Evolutionary conservation across 2,329 filamentous ascomycete genomes (phyloP).

Genomic region (Sordariomycetes sp.): DNA sequence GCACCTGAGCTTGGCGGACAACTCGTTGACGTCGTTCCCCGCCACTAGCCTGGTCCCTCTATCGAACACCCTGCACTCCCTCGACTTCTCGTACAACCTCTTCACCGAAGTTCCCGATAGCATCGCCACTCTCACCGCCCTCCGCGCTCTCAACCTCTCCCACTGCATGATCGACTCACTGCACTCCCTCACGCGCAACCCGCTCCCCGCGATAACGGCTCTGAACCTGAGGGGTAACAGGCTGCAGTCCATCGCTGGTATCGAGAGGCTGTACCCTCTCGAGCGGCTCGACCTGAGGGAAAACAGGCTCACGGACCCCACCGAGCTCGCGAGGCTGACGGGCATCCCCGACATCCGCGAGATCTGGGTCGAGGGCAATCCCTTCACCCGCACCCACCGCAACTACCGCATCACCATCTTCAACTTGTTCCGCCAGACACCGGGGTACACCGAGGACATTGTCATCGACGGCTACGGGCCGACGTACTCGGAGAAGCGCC

Average conservation of each 20-base stretch:
- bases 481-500: slow-evolving; percentile 72
- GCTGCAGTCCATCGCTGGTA: slow-evolving; percentile 72
- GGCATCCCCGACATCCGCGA: slow-evolving; percentile 84
- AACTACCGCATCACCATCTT: slow-evolving; percentile 85
- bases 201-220: slow-evolving; percentile 84
- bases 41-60: slow-evolving; percentile 66
- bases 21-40: slow-evolving; percentile 71
- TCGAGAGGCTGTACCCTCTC: slow-evolving; percentile 77
- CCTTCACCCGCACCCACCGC: slow-evolving; percentile 76
- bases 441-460: slow-evolving; percentile 83
- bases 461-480: slow-evolving; percentile 76
- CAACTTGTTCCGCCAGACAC: slow-evolving; percentile 84
- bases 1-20: slow-evolving; percentile 85
- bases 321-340: slow-evolving; percentile 78
- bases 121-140: slow-evolving; percentile 67
- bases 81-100: slow-evolving; percentile 85
- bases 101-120: slow-evolving; percentile 93
- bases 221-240: slow-evolving; percentile 85
- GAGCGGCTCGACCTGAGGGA: slow-evolving; percentile 86
- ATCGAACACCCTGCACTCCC: slow-evolving; percentile 75
- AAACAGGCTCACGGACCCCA: slow-evolving; percentile 81
- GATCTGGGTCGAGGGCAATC: slow-evolving; percentile 85
- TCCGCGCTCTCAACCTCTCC: slow-evolving; percentile 87
- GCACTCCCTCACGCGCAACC: slow-evolving; percentile 72
- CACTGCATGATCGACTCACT: slow-evolving; percentile 97